Evolutionary conservation across 371 early-diverging fungal genomes (phyloP).

Genomic region (Saksenaea vasiformis): DNA sequence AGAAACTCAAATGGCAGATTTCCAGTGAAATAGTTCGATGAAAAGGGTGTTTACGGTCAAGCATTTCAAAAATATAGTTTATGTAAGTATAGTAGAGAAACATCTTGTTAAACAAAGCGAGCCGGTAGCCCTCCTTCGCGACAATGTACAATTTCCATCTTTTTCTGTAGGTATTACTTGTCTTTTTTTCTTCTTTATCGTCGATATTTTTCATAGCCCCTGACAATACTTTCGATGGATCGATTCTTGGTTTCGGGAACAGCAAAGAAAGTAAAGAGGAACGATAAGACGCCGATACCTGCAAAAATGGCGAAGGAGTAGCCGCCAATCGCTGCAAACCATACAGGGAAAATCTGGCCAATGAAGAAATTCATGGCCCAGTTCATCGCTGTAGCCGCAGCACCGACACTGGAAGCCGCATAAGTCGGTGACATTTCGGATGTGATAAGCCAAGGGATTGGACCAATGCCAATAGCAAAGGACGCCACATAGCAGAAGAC

Average conservation of each 20-base stretch:
- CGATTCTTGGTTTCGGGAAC: constrained; percentile 75
- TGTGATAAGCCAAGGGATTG: constrained; percentile 79
- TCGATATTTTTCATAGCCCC: constrained; percentile 1
- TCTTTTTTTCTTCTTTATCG: neutral
- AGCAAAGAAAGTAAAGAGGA: constrained; percentile 24
- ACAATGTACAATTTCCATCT: too few species aligned
- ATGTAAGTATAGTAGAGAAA: too few species aligned
- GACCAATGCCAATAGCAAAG: constrained; percentile 85
- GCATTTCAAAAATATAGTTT: too few species aligned
- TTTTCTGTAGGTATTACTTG: neutral
- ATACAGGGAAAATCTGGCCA: constrained; percentile 61
- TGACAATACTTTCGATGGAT: constrained; percentile 59
- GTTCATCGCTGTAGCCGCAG: constrained; percentile 61
- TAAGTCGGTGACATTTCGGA: constrained; percentile 72
- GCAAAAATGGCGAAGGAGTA: constrained; percentile 73
- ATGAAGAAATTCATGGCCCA: constrained; percentile 61
- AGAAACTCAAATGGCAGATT: too few species aligned
- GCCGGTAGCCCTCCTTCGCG: too few species aligned
- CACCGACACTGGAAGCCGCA: constrained; percentile 53
- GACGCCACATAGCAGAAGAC: constrained; percentile 76
- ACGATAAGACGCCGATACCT: constrained; percentile 24
- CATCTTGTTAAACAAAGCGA: too few species aligned
- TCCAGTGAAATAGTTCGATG: too few species aligned
- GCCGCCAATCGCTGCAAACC: constrained; percentile 59
- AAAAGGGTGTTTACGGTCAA: too few species aligned